Evolutionary conservation across 2,329 filamentous ascomycete species (phyloP).

Genomic region (Penicillium frequentans): DNA sequence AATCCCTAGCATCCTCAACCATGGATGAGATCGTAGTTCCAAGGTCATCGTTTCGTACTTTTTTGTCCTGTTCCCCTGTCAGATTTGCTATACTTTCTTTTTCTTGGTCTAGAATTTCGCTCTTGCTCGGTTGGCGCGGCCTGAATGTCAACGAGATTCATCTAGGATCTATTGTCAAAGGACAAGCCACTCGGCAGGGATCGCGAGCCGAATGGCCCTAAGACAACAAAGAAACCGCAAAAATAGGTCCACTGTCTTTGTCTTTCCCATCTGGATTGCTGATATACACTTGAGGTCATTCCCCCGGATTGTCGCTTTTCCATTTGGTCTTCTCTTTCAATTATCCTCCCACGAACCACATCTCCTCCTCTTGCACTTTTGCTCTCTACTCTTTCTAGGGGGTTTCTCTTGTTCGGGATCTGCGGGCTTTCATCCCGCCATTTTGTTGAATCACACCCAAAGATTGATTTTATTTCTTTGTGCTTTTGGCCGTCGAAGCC

Average conservation of each 20-base stretch:
- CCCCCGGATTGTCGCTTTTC: conserved; percentile 7
- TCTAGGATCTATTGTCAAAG: conserved; percentile 12
- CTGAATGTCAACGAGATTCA: background rate
- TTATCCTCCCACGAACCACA: background rate
- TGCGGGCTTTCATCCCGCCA: background rate
- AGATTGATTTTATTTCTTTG: conserved; percentile 5
- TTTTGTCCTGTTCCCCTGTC: background rate
- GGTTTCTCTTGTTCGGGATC: background rate
- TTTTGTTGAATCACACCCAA: background rate
- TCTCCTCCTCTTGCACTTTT: background rate
- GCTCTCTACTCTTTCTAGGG: conserved; percentile 11
- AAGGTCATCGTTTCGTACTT: background rate
- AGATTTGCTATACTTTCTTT: conserved; percentile 6
- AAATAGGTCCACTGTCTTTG: conserved; percentile 5
- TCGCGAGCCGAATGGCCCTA: background rate
- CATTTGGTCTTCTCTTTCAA: conserved; percentile 3
- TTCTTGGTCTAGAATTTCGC: conserved; percentile 1
- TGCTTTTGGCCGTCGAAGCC: conserved; percentile 4
- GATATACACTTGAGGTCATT: conserved; percentile 1
- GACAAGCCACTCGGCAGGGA: conserved; percentile 10
- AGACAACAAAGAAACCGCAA: conserved; percentile 8
- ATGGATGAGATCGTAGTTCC: background rate
- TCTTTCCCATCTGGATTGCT: conserved; percentile 3
- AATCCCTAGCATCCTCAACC: background rate
- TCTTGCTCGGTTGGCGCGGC: conserved; percentile 5